phyloP scores from a whole-genome alignment of 1,284 basidiomycete genomes.

The Heterobasidion parviporum region DNA sequence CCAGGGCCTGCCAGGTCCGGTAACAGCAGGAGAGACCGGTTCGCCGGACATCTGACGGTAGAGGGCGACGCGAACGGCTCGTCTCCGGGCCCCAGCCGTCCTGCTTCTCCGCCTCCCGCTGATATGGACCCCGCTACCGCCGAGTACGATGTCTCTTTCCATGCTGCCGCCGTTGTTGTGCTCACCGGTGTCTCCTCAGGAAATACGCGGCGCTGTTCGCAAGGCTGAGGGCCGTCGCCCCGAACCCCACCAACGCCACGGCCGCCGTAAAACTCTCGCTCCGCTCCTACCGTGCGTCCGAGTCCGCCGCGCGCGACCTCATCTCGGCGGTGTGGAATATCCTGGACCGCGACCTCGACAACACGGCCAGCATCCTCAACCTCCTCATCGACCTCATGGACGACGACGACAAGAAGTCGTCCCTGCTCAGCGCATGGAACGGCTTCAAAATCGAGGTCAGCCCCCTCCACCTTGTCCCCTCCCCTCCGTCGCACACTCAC shows the following conservation, averaged over 20 bases:
- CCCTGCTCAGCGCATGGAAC: conserved; percentile 73
- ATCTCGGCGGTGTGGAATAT: conserved; percentile 85
- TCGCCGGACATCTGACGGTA: conserved; percentile 55
- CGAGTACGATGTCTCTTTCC: conserved; percentile 34
- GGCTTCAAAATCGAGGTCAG: conserved; percentile 76
- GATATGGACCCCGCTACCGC: conserved; percentile 45
- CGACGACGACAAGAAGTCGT: conserved; percentile 78
- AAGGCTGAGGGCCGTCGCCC: conserved; percentile 60
- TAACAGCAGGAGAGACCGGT: conserved; percentile 45
- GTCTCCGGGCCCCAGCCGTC: conserved; percentile 23
- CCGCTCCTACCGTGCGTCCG: conserved; percentile 71
- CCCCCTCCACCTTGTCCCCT: conserved; percentile 4
- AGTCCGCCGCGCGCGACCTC: conserved; percentile 78
- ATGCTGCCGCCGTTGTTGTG: not conserved
- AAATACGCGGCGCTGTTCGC: conserved; percentile 64
- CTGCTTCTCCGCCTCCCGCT: conserved; percentile 36
- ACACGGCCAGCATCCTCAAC: conserved; percentile 72
- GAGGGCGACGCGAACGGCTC: conserved; percentile 23
- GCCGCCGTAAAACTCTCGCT: conserved; percentile 77
- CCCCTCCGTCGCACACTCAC: conserved; percentile 3
- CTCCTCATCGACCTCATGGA: conserved; percentile 77
- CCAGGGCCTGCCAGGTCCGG: conserved; percentile 22
- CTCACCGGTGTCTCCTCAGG: conserved; percentile 28
- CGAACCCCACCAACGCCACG: conserved; percentile 66
- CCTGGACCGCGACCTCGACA: conserved; percentile 70